These are phyloP conservation scores for Colletotrichum siamense DNA, from an alignment of 2,329 filamentous ascomycete genomes.

Conservation along the genomic window DNA sequence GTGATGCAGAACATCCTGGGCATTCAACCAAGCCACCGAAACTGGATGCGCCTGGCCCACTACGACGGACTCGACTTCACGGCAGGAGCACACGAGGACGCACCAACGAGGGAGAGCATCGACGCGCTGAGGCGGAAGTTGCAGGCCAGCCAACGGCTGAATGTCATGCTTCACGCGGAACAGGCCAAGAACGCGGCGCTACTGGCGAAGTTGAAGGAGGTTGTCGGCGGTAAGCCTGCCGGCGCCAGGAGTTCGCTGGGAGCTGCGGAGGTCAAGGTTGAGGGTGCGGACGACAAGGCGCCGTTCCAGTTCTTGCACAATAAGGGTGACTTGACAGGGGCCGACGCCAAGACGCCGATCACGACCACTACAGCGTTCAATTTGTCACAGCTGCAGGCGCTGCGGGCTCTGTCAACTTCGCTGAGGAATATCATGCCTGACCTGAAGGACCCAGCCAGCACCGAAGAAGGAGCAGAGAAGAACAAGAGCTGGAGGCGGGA, in stretches of 20 bases:
- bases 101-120: conserved; percentile 68
- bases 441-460: conserved; percentile 41
- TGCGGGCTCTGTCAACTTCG: conserved; percentile 68
- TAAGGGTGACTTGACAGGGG: conserved; percentile 54
- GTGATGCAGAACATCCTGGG: conserved; percentile 84
- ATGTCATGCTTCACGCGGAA: conserved; percentile 73
- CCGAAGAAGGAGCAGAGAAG: conserved; percentile 34
- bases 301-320: conserved; percentile 65
- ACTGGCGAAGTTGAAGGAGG: conserved; percentile 64
- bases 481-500: conserved; percentile 69
- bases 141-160: conserved; percentile 79
- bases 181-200: conserved; percentile 74
- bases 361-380: conserved; percentile 79
- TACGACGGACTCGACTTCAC: conserved; percentile 73
- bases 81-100: conserved; percentile 12
- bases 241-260: conserved; percentile 25
- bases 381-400: conserved; percentile 80
- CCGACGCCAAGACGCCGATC: conserved; percentile 61
- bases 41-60: conserved; percentile 83
- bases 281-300: conserved; percentile 24
- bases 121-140: conserved; percentile 75
- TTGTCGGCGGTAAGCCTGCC: conserved; percentile 36
- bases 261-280: conserved; percentile 25
- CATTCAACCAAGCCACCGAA: conserved; percentile 70
- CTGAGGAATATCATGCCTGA: conserved; percentile 72